Base-by-base conservation (phyloP, 768 basidiomycete species). In the Floccularia luteovirens region DNA sequence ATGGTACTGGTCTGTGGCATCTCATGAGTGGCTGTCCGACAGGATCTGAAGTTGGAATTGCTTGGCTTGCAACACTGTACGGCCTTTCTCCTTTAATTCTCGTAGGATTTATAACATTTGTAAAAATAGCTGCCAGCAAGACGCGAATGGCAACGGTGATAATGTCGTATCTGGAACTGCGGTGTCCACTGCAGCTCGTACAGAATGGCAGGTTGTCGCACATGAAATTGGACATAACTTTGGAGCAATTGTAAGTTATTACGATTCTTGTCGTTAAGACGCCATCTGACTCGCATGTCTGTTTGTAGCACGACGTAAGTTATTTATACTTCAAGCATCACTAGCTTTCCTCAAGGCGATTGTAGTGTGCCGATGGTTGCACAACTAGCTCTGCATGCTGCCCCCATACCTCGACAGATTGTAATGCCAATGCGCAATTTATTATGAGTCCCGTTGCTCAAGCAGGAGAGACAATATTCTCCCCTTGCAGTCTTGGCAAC, bases 211-310 rank as follows among this genome's bases (percentile, higher is more conserved):
- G 56, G 82, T 88, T 36, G 68, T 89, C 22, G 73, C 85, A 17
- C 87, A 90, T 57, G 87, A 90, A 57, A 85, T 79, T 42, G 86
- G 86, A 12, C 84, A 87, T 58, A 92, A 90, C 52, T 90, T 93
- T 60, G 89, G 90, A 34, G 88, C 88, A 13, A 90, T 90, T 46
- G 82, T 86, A 51, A 61, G 82, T 73, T 31, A 31, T 43, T 42
- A 21, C 27, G 31, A 36, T 43, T 10, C 23, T 32, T 27, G n/a
- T n/a, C n/a, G n/a, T n/a, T n/a, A n/a, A n/a, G n/a, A n/a, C n/a
- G n/a, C n/a, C n/a, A n/a, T 34, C 17, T 30, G 37, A 39, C 41
- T 49, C n/a, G 48, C 48, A 34, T 45, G 33, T 44, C 11, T 36
- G 20, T 42, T 50, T 50, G 42, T 48, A 80, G 79, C 78, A 79